phyloP scores from a whole-genome alignment of 495 filamentous ascomycete species.

The Neurospora sp. region DNA sequence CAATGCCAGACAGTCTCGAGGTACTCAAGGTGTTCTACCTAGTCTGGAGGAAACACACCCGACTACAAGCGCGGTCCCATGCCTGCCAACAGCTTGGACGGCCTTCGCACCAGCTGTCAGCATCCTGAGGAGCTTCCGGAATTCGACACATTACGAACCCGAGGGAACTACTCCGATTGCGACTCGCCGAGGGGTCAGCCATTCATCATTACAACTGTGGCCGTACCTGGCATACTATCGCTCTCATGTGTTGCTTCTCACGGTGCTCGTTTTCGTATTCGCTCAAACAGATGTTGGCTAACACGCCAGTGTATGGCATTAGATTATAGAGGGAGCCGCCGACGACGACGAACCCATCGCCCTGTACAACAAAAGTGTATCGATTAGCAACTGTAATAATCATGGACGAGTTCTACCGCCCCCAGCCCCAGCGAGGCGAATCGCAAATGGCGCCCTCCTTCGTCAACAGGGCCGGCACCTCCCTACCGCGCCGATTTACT shows the following conservation, averaged over 20 bases:
- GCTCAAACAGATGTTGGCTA: neutral
- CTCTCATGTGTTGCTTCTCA: neutral
- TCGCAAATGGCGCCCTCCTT: conserved; percentile 54
- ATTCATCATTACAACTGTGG: neutral
- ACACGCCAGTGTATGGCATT: neutral
- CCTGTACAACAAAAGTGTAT: conserved; percentile 34
- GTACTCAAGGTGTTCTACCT: neutral
- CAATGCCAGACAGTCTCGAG: neutral
- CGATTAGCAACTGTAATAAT: conserved; percentile 24
- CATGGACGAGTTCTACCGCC: conserved; percentile 57
- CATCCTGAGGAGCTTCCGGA: neutral
- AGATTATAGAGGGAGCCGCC: conserved; percentile 19
- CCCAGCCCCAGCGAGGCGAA: conserved; percentile 61
- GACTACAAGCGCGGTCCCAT: neutral
- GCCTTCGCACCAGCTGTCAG: neutral
- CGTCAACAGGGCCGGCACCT: conserved; percentile 52
- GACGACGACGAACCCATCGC: conserved; percentile 26
- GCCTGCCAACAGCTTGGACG: neutral
- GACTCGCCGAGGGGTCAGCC: neutral
- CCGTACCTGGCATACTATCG: neutral
- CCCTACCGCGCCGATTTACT: conserved; percentile 81
- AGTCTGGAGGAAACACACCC: neutral
- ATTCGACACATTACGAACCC: neutral
- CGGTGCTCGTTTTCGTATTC: neutral
- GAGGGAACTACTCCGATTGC: neutral